Evolutionary conservation across 345 rosid species (phyloP), one percentile per base, ranked within the genome.

Genomic region (Cochlearia excelsa): DNA sequence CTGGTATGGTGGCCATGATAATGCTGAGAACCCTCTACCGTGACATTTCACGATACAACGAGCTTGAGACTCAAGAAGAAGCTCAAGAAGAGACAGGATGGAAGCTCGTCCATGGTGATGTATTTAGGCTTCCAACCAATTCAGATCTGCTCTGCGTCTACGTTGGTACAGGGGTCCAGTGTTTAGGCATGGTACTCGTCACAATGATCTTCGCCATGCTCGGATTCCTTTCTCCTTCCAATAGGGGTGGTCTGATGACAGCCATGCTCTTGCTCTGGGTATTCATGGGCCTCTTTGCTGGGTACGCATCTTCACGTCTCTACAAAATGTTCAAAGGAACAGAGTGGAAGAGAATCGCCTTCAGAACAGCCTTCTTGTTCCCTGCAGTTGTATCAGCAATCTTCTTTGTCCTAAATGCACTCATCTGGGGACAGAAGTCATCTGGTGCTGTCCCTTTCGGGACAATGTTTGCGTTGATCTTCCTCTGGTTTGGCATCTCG

Each of bases 41-140:
- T 3, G 93, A 85, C 65, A 85, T 85, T 67, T 85, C 93, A 2
- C 81, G 79, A 75, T 85, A 85, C 76, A 85, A 85, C 6, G 93
- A 83, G 59, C 85, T 85, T 51, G 93, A 85, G 76, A 85, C 93
- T 35, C 93, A 79, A 47, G 93, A 85, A 68, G 93, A 85, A 80
- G 93, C 93, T 64, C 92, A 82, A 71, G 92, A 85, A 73, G 92
- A 85, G 80, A 85, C 92, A 35, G 93, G 92, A 26, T 85, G 92
- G 92, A 85, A 85, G 62, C 92, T 82, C 26, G 86, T 85, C 33
- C 92, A 85, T 47, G 88, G 93, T 0, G 93, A 86, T 70, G 93
- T 81, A 52, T 86, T 86, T 75, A 81, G 93, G 68, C 79, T 87
- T n/a, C 93, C 93, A 42, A 11, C 75, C 44, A 78, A 81, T 62